phyloP scores from a whole-genome alignment of 345 rosid species.

The Bruguiera parviflora region DNA sequence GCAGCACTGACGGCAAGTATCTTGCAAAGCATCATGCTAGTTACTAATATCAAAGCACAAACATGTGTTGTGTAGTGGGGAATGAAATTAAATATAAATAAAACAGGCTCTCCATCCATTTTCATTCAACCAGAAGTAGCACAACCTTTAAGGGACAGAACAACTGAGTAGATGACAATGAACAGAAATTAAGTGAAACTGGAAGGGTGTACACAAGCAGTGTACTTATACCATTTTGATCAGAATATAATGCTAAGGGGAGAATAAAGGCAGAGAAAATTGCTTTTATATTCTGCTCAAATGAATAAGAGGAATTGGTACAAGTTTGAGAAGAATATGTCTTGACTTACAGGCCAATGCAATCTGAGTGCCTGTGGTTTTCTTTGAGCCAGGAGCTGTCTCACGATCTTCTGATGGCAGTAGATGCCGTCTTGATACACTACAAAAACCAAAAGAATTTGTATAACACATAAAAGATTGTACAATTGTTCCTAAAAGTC shows the following conservation, averaged over 20 bases:
- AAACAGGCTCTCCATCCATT: too few species aligned
- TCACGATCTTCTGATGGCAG: constrained; percentile 26
- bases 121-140: neutral
- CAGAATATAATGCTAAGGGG: neutral
- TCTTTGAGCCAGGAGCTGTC: constrained; percentile 27
- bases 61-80: too few species aligned
- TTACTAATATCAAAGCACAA: too few species aligned
- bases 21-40: neutral
- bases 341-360: constrained; percentile 30
- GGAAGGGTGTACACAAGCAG: neutral
- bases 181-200: neutral
- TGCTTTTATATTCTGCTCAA: neutral
- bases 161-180: neutral
- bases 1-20: neutral
- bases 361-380: constrained; percentile 21
- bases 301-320: constrained; percentile 7
- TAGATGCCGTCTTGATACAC: constrained; percentile 29
- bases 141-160: neutral
- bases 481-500: constrained; percentile 1
- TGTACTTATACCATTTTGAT: neutral
- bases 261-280: neutral
- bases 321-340: constrained; percentile 3
- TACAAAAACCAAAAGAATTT: constrained; percentile 24
- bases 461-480: neutral
- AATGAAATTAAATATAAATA: too few species aligned